A percentile compares a stretch with the other conserved stretches of the same genome.
phyloP scores from a whole-genome alignment of 2,329 filamentous ascomycete genomes.

The Fusarium sp. region DNA sequence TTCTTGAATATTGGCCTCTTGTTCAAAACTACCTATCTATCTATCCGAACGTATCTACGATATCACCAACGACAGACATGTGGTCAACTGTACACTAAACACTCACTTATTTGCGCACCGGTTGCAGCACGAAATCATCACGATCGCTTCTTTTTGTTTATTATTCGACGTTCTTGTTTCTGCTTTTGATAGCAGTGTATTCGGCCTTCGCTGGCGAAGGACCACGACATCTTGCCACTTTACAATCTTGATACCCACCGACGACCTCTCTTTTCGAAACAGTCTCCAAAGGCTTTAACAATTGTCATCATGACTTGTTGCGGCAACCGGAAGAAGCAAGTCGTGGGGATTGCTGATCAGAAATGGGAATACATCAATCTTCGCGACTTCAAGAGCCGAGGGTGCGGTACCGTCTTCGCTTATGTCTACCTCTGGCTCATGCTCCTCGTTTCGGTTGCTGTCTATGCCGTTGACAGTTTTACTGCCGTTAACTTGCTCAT shows the following conservation, averaged over 20 bases:
- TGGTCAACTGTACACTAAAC: conserved; percentile 20
- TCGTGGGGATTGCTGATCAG: conserved; percentile 81
- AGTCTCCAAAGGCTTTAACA: conserved; percentile 14
- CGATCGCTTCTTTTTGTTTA: conserved; percentile 28
- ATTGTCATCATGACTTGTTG: conserved; percentile 71
- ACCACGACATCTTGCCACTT: conserved; percentile 47
- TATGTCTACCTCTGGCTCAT: conserved; percentile 89
- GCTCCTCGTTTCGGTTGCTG: conserved; percentile 80
- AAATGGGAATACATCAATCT: conserved; percentile 91
- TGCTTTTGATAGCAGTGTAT: conserved; percentile 47
- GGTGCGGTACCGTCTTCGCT: conserved; percentile 80
- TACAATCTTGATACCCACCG: conserved; percentile 22
- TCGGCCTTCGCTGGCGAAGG: conserved; percentile 64
- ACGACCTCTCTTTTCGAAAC: conserved; percentile 24
- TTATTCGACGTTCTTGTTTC: background rate
- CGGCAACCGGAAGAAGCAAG: conserved; percentile 69
- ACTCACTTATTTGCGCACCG: conserved; percentile 31
- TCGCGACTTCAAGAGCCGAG: conserved; percentile 84
- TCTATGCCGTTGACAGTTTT: conserved; percentile 92
- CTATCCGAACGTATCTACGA: conserved; percentile 2
- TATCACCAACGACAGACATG: conserved; percentile 31
- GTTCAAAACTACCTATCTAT: background rate
- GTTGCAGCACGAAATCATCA: conserved; percentile 33
- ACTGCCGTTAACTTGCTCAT: conserved; percentile 91
- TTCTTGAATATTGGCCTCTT: background rate